Evolutionary conservation across 768 basidiomycete species (phyloP), one percentile per base, ranked within the genome.

Genomic region (Calvatia gigantea): DNA sequence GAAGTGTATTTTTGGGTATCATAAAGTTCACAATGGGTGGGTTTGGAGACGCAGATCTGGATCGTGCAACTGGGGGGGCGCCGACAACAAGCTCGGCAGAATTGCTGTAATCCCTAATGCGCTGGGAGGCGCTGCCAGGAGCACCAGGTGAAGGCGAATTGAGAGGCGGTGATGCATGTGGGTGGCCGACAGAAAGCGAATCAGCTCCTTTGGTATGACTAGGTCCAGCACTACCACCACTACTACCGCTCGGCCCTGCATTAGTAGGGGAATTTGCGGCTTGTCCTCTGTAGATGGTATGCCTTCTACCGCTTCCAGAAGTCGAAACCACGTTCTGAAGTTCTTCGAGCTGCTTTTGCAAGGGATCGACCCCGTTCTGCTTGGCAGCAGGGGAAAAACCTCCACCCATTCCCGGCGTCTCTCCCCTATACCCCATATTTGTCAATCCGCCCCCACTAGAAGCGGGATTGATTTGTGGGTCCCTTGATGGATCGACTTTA

Each of bases 71-170:
- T 0, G 92, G 93, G 60, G 89, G 87, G 0, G 76, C 68, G 15
- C 91, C 92, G n/a, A 94, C 89, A 28, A 94, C 79, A 37, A 84
- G 60, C 56, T 94, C 85, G 0, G 89, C 92, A 17, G 85, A 86
- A 51, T 83, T 82, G 47, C 85, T 79, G 62, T 90, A 93, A 67
- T 93, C 89, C 23, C 82, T 76, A 33, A 63, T 58, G n/a, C 4
- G 29, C 29, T 53, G 51, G 14, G 31, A 53, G 14, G 41, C 51
- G 17, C 46, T 21, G 6, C 54, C 38, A 33, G 54, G 33, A 31
- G 46, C 45, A 42, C 44, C 45, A 11, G 71, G 70, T 15, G 74
- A 69, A 3, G 71, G 67, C 11, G 70, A 65, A 27, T 58, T 49
- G 4, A 45, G 56, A 17, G 71, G 77, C 54, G 72, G 78, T 52